phyloP scores from a whole-genome alignment of 768 basidiomycete species.

The Boletus huronensis region DNA sequence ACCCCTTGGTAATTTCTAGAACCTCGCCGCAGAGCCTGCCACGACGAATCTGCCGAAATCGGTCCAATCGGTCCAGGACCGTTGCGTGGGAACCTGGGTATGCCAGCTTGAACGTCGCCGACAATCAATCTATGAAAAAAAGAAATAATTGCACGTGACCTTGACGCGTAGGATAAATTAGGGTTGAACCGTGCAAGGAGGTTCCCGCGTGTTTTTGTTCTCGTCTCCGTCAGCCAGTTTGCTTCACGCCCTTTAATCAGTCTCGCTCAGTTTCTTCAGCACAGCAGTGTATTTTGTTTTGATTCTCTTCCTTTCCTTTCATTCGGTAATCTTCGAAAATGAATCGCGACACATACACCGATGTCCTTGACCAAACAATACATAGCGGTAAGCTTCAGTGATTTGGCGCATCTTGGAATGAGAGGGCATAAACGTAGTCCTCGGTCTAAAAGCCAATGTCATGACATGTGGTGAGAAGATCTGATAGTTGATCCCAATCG shows the following conservation, averaged over 20 bases:
- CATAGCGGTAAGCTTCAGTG: slow-evolving; percentile 29
- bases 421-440: neutral
- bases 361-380: slow-evolving; percentile 41
- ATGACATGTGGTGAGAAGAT: slow-evolving; percentile 10
- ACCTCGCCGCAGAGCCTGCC: too few species aligned
- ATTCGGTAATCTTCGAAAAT: slow-evolving; percentile 14
- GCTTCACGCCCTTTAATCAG: slow-evolving; percentile 25
- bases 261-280: slow-evolving; percentile 12
- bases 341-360: slow-evolving; percentile 35
- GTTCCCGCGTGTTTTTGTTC: slow-evolving; percentile 31
- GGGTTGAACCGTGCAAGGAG: slow-evolving; percentile 1
- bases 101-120: too few species aligned
- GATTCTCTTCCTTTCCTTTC: slow-evolving; percentile 15
- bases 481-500: too few species aligned
- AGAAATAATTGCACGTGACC: slow-evolving; percentile 28
- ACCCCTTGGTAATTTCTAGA: too few species aligned
- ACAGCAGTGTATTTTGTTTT: slow-evolving; percentile 4
- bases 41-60: too few species aligned
- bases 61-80: too few species aligned
- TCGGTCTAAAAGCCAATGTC: slow-evolving; percentile 1
- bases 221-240: slow-evolving; percentile 14
- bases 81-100: too few species aligned
- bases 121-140: slow-evolving; percentile 1
- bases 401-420: neutral
- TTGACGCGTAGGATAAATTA: slow-evolving; percentile 30